These are phyloP conservation scores for Trichocomaceae sp. DNA, from an alignment of 2,329 filamentous ascomycete species.

Conservation along the genomic window DNA sequence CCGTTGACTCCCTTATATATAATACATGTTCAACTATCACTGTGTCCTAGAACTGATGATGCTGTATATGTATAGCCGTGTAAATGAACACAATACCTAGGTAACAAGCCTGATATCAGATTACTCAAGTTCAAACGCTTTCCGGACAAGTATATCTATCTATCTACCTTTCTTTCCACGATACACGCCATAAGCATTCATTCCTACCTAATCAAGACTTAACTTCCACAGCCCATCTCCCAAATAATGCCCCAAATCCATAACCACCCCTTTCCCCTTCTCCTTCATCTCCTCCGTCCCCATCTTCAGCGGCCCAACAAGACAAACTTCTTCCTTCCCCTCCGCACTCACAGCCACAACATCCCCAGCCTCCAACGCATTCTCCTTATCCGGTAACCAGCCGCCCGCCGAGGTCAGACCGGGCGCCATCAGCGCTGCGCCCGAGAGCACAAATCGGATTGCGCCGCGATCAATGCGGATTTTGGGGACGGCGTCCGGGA, in stretches of 20 bases:
- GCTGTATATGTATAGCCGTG: neutral
- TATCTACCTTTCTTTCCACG: too few relatives aligned
- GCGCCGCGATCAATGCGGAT: conserved; percentile 91
- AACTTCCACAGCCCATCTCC: conserved; percentile 91
- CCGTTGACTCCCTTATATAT: neutral
- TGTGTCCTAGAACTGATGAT: neutral
- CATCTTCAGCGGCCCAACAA: conserved; percentile 75
- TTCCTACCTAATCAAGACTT: conserved; percentile 45
- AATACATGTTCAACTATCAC: neutral
- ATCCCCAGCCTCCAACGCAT: conserved; percentile 69
- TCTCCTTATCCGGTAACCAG: conserved; percentile 57
- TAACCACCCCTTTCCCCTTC: conserved; percentile 87
- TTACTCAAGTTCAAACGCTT: neutral
- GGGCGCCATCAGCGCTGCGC: conserved; percentile 92
- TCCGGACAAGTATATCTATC: too few relatives aligned
- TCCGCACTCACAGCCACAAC: conserved; percentile 87
- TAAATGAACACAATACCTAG: neutral
- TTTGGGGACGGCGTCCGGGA: conserved; percentile 73
- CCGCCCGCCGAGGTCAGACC: conserved; percentile 82
- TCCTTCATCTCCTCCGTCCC: conserved; percentile 88
- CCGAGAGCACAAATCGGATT: conserved; percentile 90
- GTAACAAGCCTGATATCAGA: neutral
- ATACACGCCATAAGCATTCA: too few relatives aligned
- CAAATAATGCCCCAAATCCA: conserved; percentile 88
- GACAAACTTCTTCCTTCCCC: conserved; percentile 85